Conservation (phyloP, 352 stramenopile species). For the Pythium biforme region DNA sequence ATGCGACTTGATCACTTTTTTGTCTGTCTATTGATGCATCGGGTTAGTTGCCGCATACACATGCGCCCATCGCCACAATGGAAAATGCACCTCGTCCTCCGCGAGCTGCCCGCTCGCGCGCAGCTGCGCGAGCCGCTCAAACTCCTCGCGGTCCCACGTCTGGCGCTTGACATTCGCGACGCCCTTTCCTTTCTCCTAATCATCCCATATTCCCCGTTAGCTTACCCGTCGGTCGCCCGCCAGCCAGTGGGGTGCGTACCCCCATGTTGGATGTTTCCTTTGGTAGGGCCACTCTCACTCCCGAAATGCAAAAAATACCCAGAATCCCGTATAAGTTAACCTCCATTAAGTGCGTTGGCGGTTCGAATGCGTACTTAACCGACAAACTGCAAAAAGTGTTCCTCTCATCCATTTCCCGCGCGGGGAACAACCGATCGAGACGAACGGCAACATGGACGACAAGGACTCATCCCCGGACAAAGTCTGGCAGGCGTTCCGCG, state of each 20-base stretch:
- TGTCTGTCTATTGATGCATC: constrained; percentile 32
- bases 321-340: constrained; percentile 4
- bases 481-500: constrained; percentile 49
- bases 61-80: too few species aligned
- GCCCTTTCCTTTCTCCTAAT: constrained; percentile 57
- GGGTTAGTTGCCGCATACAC: background rate
- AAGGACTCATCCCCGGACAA: constrained; percentile 21
- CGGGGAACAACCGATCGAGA: too few species aligned
- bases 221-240: background rate
- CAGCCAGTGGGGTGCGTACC: background rate
- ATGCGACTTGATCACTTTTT: constrained; percentile 66
- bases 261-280: constrained; percentile 1
- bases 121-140: constrained; percentile 74
- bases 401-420: background rate
- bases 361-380: too few species aligned
- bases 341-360: too few species aligned
- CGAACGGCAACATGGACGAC: constrained; percentile 10
- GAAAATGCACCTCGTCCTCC: constrained; percentile 38
- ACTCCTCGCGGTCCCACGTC: constrained; percentile 81
- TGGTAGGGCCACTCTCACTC: too few species aligned
- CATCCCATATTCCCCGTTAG: background rate
- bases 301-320: too few species aligned
- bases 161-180: constrained; percentile 81
- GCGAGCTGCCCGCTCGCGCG: constrained; percentile 67
- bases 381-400: background rate